Base-by-base conservation (phyloP, 805 yeast genomes). In the Teunomyces funiuensis region DNA sequence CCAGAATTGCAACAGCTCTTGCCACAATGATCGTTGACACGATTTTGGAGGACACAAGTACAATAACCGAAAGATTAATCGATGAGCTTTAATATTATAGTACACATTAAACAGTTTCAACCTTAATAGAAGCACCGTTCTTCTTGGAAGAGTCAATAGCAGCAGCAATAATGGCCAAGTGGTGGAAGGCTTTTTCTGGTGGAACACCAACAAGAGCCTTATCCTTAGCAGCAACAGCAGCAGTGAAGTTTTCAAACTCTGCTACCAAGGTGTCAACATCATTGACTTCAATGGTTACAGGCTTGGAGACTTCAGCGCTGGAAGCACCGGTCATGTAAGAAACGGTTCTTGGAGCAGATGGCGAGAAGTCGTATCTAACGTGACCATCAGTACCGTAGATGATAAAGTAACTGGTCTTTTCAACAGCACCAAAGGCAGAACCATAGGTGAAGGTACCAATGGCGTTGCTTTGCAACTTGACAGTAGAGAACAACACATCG, bases 361-460 rank as follows among this genome's bases (percentile, higher is more conserved):
- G 80, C n/a, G 82, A 69, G 58, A 83, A 81, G 50, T 85, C 86
- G 49, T 80, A 80, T 26, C 71, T 65, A 18, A 88, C 62, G 8
- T 95, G 81, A 41, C 98, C 98, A 41, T 82, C 73, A 33, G 76
- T 77, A 50, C 97, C 98, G 55, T 79, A 80, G 36, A 91, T 82
- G 50, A 79, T 78, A 61, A 91, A 80, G 49, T 63, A 71, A 37
- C 83, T 76, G 26, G 76, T 64, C 61, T 87, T 85, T 31, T 81
- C 84, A 41, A 88, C 79, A 39, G 89, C 88, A 39, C 96, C 97
- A 54, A 85, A 82, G 10, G 88, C 83, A 16, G 95, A 84, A 33
- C 95, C 93, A 59, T 88, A 88, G 15, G 88, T 83, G 70, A 86
- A 89, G 14, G 89, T 80, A 47, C 97, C 97, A 57, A 88, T 80